Evolutionary conservation across 2,329 filamentous ascomycete species (phyloP).

Genomic region (Claviceps sp.): DNA sequence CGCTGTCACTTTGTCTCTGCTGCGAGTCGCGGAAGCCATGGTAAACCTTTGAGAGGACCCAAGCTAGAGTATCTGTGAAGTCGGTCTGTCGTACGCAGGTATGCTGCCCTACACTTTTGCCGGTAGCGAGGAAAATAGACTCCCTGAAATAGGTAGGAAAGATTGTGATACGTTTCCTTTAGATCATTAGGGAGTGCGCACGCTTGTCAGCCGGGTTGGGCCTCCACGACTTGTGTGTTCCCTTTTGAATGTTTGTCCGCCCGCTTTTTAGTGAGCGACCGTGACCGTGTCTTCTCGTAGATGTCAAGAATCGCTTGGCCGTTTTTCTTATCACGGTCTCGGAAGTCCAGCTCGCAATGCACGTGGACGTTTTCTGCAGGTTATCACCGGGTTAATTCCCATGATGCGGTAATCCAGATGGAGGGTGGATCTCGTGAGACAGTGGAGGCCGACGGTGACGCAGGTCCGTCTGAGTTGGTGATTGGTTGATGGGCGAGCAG

Average conservation of each 20-base stretch:
- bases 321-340: neutral
- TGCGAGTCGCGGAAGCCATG: constrained; percentile 13
- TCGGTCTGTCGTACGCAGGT: neutral
- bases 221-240: neutral
- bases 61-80: neutral
- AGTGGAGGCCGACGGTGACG: neutral
- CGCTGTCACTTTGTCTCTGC: constrained; percentile 15
- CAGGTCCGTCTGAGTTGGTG: neutral
- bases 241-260: neutral
- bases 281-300: neutral
- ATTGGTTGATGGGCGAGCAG: too few relatives aligned
- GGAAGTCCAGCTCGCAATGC: neutral
- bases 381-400: neutral
- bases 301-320: neutral
- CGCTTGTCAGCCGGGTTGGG: too few relatives aligned
- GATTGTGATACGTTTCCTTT: too few relatives aligned
- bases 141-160: too few relatives aligned
- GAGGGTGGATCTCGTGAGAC: neutral
- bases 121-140: too few relatives aligned
- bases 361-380: neutral
- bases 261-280: neutral
- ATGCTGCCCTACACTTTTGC: neutral
- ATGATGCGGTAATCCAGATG: too few relatives aligned
- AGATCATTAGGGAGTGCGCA: too few relatives aligned
- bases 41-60: neutral